Percentiles rank a stretch among this genome's conserved stretches.
Evolutionary conservation across 2,329 filamentous ascomycete species (phyloP).

Genomic region (Diaporthe humulicola): DNA sequence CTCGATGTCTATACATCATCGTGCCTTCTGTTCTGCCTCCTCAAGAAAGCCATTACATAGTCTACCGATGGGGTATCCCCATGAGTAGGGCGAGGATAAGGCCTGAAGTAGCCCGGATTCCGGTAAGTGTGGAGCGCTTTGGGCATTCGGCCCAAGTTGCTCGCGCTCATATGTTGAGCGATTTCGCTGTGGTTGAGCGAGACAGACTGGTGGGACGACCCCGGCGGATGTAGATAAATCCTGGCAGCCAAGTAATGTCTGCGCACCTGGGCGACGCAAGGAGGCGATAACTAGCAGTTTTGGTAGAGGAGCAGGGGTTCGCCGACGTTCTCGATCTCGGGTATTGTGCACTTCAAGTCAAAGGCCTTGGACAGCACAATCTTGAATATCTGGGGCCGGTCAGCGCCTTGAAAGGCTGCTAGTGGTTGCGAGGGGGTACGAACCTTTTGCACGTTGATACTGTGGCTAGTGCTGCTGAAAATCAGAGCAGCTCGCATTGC

Average conservation of each 20-base stretch:
- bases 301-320: slow-evolving; percentile 95
- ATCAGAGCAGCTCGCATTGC: slow-evolving; percentile 98
- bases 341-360: slow-evolving; percentile 98
- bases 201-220: neutral
- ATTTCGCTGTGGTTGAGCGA: neutral
- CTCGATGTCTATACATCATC: neutral
- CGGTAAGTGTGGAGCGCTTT: neutral
- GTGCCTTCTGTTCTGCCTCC: neutral
- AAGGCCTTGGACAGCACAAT: slow-evolving; percentile 99
- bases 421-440: slow-evolving; percentile 33
- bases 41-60: neutral
- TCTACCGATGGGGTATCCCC: neutral
- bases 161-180: no score
- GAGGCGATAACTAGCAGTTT: slow-evolving; percentile 58
- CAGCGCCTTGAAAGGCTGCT: neutral
- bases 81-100: neutral
- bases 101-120: no score
- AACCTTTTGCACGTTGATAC: slow-evolving; percentile 99
- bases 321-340: slow-evolving; percentile 97
- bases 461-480: slow-evolving; percentile 98
- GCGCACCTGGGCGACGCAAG: neutral
- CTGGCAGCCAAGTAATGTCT: neutral
- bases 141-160: neutral
- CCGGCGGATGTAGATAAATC: neutral
- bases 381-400: slow-evolving; percentile 87